phyloP scores from a whole-genome alignment of 768 basidiomycete genomes.

The Pulveroboletus ravenelii region DNA sequence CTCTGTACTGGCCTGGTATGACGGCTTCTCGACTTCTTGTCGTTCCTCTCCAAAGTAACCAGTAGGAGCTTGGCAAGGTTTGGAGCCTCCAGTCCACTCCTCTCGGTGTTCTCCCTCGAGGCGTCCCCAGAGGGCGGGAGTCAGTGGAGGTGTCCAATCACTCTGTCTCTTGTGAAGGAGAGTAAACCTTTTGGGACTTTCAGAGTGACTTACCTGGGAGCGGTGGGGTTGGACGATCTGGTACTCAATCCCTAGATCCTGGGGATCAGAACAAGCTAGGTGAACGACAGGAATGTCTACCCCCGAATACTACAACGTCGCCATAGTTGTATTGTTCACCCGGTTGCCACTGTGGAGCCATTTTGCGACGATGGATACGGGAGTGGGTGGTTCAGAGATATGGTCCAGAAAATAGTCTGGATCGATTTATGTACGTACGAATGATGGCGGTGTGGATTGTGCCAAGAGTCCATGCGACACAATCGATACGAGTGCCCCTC shows the following conservation, averaged over 20 bases:
- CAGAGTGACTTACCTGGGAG: slow-evolving; percentile 50
- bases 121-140: slow-evolving; percentile 67
- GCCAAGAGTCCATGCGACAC: background rate
- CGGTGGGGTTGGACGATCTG: slow-evolving; percentile 68
- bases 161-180: slow-evolving; percentile 34
- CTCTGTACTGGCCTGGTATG: slow-evolving; percentile 12
- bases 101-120: slow-evolving; percentile 32
- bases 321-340: slow-evolving; percentile 54
- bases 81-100: slow-evolving; percentile 18
- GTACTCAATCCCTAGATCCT: slow-evolving; percentile 43
- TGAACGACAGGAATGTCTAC: slow-evolving; percentile 28
- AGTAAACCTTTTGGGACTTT: background rate
- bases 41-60: slow-evolving; percentile 22
- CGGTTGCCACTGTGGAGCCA: slow-evolving; percentile 55
- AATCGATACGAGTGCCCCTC: slow-evolving; percentile 6
- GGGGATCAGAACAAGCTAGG: slow-evolving; percentile 6
- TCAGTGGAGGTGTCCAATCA: slow-evolving; percentile 62
- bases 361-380: slow-evolving; percentile 18
- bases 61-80: background rate
- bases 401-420: background rate
- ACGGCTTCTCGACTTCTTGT: slow-evolving; percentile 12
- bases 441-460: slow-evolving; percentile 4
- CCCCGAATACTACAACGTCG: slow-evolving; percentile 53
- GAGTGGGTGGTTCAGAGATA: slow-evolving; percentile 4
- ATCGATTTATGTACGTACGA: slow-evolving; percentile 17